phyloP scores from a whole-genome alignment of 257 asterid species.

The Hygrophila difformis region DNA sequence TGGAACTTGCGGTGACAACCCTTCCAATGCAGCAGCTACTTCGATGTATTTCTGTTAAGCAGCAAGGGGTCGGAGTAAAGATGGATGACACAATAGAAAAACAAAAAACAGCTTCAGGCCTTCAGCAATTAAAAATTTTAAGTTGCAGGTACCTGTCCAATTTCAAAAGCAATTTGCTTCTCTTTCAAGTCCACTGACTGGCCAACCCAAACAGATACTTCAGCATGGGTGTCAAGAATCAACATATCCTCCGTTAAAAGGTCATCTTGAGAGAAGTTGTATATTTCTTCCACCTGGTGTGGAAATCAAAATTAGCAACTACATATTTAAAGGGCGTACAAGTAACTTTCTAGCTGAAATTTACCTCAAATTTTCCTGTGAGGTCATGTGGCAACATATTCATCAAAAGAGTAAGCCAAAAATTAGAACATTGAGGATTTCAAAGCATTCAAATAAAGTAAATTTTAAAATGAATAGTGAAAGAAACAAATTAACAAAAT shows the following conservation, averaged over 20 bases:
- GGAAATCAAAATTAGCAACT: neutral
- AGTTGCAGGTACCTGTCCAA: conserved; percentile 58
- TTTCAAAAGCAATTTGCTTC: conserved; percentile 79
- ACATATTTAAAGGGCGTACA: neutral
- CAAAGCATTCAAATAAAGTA: neutral
- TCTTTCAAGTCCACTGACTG: conserved; percentile 79
- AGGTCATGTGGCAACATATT: conserved; percentile 20
- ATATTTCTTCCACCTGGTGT: conserved; percentile 78
- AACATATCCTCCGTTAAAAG: conserved; percentile 89
- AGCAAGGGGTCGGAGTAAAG: conserved; percentile 1
- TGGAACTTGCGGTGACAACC: conserved; percentile 75
- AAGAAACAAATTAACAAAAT: neutral
- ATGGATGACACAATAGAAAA: conserved; percentile 1
- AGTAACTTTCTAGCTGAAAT: neutral
- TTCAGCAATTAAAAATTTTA: neutral
- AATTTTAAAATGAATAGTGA: too few relatives aligned
- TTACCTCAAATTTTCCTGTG: conserved; percentile 91
- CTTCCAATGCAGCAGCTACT: conserved; percentile 84
- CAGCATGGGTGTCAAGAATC: conserved; percentile 86
- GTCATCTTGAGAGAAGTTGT: conserved; percentile 95
- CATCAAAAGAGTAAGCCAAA: conserved; percentile 22
- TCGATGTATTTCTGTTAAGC: conserved; percentile 68
- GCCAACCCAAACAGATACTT: conserved; percentile 94
- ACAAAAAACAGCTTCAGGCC: too few relatives aligned
- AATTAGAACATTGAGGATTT: conserved; percentile 4